Evolutionary conservation across 768 basidiomycete species (phyloP).

Genomic region (Hygrocybe coccinea): DNA sequence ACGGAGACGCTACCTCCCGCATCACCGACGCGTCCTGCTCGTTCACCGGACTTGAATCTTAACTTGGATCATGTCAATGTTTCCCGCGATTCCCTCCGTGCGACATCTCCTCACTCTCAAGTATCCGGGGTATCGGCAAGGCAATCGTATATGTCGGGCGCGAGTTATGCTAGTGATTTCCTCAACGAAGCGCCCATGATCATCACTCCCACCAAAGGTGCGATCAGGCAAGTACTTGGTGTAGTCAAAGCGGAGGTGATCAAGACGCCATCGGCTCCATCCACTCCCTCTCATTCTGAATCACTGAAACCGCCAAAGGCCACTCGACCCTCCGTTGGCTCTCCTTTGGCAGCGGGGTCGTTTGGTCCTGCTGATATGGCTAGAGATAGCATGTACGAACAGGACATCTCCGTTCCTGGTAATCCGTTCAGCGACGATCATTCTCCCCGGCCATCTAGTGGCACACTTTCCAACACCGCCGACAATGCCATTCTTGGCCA

Average conservation of each 20-base stretch:
- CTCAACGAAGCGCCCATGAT: conserved; percentile 79
- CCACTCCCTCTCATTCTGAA: conserved; percentile 33
- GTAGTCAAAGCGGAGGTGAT: conserved; percentile 79
- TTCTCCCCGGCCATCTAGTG: conserved; percentile 36
- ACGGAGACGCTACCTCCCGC: conserved; percentile 29
- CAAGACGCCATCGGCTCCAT: conserved; percentile 43
- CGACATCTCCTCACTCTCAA: conserved; percentile 45
- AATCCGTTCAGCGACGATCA: conserved; percentile 68
- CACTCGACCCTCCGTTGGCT: conserved; percentile 47
- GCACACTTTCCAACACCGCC: conserved; percentile 36
- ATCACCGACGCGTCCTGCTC: conserved; percentile 52
- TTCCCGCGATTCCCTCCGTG: conserved; percentile 47
- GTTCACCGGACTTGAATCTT: conserved; percentile 57
- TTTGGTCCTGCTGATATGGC: conserved; percentile 67
- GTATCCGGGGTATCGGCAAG: conserved; percentile 49
- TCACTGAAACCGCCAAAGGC: conserved; percentile 39
- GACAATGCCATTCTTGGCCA: conserved; percentile 40
- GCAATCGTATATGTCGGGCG: conserved; percentile 68
- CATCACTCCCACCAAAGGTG: conserved; percentile 60
- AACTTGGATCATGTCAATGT: conserved; percentile 61
- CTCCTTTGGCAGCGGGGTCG: conserved; percentile 65
- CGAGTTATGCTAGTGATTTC: conserved; percentile 74
- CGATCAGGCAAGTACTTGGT: conserved; percentile 67
- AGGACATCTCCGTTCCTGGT: conserved; percentile 29
- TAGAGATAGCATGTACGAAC: conserved; percentile 50